These are phyloP conservation scores for Alternaria ventricosa DNA, from an alignment of 2,329 filamentous ascomycete species.

Conservation along the genomic window DNA sequence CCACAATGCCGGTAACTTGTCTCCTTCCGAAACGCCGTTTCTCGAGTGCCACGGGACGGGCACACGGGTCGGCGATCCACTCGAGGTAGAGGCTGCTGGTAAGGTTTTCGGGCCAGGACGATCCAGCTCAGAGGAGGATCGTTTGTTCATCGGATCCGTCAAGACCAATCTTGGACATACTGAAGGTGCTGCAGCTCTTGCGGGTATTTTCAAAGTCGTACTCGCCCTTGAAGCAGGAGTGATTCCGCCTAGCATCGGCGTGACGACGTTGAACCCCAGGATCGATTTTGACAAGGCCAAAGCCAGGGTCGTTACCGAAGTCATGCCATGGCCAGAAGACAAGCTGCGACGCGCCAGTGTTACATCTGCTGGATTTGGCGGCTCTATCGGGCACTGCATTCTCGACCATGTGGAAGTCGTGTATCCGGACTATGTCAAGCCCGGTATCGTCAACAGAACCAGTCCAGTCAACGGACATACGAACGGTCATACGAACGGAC, in stretches of 20 bases:
- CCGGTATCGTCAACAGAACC: neutral
- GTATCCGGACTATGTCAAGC: neutral
- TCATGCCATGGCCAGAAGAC: constrained; percentile 13
- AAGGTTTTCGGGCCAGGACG: constrained; percentile 13
- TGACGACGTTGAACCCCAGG: constrained; percentile 20
- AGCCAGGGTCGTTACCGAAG: constrained; percentile 7
- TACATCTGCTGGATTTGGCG: constrained; percentile 22
- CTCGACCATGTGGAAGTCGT: constrained; percentile 4
- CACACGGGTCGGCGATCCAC: constrained; percentile 28
- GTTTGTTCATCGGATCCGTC: constrained; percentile 30
- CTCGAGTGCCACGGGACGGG: constrained; percentile 33
- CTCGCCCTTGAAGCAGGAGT: constrained; percentile 28
- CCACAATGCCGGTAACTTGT: neutral
- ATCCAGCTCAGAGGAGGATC: neutral
- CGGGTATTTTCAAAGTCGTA: constrained; percentile 37
- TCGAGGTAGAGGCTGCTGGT: constrained; percentile 25
- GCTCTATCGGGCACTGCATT: constrained; percentile 16
- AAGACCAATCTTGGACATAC: constrained; percentile 45
- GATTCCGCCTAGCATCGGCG: constrained; percentile 33
- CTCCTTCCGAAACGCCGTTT: neutral
- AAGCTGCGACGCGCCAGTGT: constrained; percentile 3
- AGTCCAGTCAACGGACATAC: neutral
- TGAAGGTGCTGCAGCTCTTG: constrained; percentile 33
- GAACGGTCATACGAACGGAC: neutral
- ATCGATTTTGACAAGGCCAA: constrained; percentile 8